These are phyloP conservation scores for Termitomyces bulborhizus DNA, from an alignment of 768 basidiomycete genomes.

Conservation along the genomic window DNA sequence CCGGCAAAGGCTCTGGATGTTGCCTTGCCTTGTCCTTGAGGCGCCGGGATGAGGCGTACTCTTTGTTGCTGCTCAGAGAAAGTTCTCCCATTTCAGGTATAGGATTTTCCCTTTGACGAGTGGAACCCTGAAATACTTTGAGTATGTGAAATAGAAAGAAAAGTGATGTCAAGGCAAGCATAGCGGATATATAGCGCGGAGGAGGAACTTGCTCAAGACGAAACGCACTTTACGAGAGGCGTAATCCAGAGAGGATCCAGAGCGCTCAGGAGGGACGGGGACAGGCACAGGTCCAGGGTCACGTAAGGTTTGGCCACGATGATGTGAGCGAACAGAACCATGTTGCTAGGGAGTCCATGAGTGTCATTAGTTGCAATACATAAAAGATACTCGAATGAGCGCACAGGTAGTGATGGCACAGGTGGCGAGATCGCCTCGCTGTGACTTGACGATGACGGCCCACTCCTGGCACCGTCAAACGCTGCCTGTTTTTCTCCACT, in stretches of 20 bases:
- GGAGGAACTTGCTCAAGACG: not conserved
- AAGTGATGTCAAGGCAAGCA: not conserved
- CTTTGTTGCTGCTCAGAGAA: constrained; percentile 5
- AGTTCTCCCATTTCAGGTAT: constrained; percentile 6
- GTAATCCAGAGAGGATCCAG: constrained; percentile 4
- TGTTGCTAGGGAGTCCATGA: not conserved
- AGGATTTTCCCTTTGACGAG: constrained; percentile 2
- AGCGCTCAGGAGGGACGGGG: constrained; percentile 3
- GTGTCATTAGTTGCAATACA: not conserved
- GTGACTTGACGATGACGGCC: constrained; percentile 7
- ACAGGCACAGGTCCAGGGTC: constrained; percentile 11
- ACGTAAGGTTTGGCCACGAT: constrained; percentile 9
- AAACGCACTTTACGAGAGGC: constrained; percentile 10
- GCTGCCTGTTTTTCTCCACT: constrained; percentile 4
- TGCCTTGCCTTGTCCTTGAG: constrained; percentile 5
- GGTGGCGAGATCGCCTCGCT: constrained; percentile 1
- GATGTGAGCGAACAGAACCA: not conserved
- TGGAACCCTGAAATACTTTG: constrained; percentile 2
- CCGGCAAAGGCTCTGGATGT: not conserved
- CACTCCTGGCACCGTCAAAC: constrained; percentile 7
- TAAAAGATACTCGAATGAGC: not conserved
- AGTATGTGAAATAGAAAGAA: not conserved
- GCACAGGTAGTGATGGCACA: constrained; percentile 5
- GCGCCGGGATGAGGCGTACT: constrained; percentile 1
- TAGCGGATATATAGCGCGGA: no score